phyloP scores from a whole-genome alignment of 495 filamentous ascomycete species.

The Penicillium waksmanii region DNA sequence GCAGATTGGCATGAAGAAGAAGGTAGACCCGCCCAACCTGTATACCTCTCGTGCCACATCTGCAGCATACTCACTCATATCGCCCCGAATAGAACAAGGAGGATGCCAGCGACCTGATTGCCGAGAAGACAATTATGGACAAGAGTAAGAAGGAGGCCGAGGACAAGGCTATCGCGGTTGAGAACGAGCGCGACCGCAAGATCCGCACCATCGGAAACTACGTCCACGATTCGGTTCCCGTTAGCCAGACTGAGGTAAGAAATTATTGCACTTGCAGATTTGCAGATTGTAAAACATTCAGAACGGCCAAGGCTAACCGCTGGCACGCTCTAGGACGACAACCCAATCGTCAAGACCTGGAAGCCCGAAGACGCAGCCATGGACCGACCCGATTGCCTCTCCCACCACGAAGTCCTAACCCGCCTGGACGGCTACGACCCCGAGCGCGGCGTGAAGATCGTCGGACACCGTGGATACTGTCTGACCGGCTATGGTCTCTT shows the following conservation, averaged over 20 bases:
- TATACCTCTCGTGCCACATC: not conserved
- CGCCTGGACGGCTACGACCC: conserved; percentile 91
- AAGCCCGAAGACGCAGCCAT: conserved; percentile 70
- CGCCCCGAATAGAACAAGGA: conserved; percentile 69
- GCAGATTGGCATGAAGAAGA: conserved; percentile 90
- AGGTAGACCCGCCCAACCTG: conserved; percentile 51
- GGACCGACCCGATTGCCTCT: conserved; percentile 73
- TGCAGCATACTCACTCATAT: conserved; percentile 5
- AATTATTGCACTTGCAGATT: not conserved
- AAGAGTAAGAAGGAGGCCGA: conserved; percentile 79
- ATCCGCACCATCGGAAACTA: conserved; percentile 88
- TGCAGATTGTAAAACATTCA: too few species aligned
- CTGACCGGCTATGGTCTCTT: conserved; percentile 89
- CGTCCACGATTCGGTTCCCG: conserved; percentile 89
- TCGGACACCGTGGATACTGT: conserved; percentile 95
- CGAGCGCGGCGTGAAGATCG: conserved; percentile 90
- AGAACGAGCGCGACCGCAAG: conserved; percentile 70
- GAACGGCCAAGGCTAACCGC: too few species aligned
- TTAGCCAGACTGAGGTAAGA: conserved; percentile 80
- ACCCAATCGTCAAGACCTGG: conserved; percentile 76
- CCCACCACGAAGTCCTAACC: conserved; percentile 92
- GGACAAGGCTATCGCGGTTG: conserved; percentile 72
- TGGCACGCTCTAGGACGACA: conserved; percentile 65
- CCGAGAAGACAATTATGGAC: conserved; percentile 74
- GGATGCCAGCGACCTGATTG: conserved; percentile 72